Evolutionary conservation across 2,329 filamentous ascomycete genomes (phyloP).

Genomic region (Arachnomyces sp.): DNA sequence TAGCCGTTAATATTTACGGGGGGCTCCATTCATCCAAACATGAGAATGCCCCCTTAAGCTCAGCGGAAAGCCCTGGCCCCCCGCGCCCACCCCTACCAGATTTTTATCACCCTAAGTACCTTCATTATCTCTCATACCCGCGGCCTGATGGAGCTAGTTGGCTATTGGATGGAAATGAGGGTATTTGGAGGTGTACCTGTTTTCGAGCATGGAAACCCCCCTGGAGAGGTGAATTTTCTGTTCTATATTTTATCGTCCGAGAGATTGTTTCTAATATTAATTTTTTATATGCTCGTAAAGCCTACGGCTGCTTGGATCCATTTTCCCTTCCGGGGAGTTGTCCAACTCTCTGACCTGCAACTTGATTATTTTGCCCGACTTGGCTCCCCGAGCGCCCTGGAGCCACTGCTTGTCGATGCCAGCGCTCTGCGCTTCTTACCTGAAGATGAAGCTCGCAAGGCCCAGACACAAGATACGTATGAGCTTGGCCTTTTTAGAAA

Average conservation of each 20-base stretch:
- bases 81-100: slow-evolving; percentile 2
- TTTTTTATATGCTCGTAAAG: slow-evolving; percentile 4
- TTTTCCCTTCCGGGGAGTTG: not conserved
- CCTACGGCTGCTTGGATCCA: slow-evolving; percentile 7
- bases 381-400: not conserved
- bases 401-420: no score
- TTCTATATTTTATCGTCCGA: slow-evolving; percentile 1
- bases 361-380: not conserved
- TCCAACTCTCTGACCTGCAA: not conserved
- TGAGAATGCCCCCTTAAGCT: not conserved
- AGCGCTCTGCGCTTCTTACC: slow-evolving; percentile 2
- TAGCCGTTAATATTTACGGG: slow-evolving; percentile 7
- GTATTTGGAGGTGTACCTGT: slow-evolving; percentile 1
- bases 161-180: slow-evolving; percentile 4
- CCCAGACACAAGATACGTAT: slow-evolving; percentile 7
- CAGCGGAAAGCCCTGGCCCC: slow-evolving; percentile 1
- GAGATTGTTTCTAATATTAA: slow-evolving; percentile 2
- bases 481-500: slow-evolving; percentile 7
- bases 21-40: slow-evolving; percentile 7
- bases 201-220: slow-evolving; percentile 3
- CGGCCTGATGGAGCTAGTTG: slow-evolving; percentile 2
- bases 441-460: slow-evolving; percentile 2
- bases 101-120: slow-evolving; percentile 3
- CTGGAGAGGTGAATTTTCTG: slow-evolving; percentile 5
- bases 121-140: not conserved